These are phyloP conservation scores for Ogataea hybrid DNA, from an alignment of 1,139 yeast genomes.

Conservation along the genomic window DNA sequence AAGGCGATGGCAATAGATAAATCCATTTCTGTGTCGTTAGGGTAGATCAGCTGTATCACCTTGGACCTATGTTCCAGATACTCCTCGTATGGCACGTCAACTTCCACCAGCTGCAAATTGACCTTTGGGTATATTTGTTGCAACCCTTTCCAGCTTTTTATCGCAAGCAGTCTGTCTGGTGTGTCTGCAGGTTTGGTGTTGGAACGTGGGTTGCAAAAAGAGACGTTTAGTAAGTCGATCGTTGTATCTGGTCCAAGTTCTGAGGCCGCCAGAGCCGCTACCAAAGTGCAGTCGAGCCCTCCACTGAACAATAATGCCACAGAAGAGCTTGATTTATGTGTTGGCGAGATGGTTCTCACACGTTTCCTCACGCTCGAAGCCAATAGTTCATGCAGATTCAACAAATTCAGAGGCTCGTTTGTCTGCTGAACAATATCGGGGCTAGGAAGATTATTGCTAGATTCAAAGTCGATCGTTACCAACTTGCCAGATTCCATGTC, in stretches of 20 bases:
- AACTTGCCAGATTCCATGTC: slow-evolving; percentile 29
- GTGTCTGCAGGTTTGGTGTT: slow-evolving; percentile 56
- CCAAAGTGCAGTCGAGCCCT: slow-evolving; percentile 86
- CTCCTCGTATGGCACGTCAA: slow-evolving; percentile 68
- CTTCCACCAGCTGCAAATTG: slow-evolving; percentile 54
- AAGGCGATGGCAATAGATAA: slow-evolving; percentile 92
- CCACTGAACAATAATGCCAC: slow-evolving; percentile 84
- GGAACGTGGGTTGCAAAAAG: slow-evolving; percentile 89
- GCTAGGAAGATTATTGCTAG: slow-evolving; percentile 19
- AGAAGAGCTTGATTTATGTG: slow-evolving; percentile 36
- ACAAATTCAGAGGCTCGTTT: slow-evolving; percentile 13
- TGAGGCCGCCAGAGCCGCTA: slow-evolving; percentile 49
- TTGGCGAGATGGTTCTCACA: slow-evolving; percentile 58
- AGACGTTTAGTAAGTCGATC: slow-evolving; percentile 87
- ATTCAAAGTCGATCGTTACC: slow-evolving; percentile 19
- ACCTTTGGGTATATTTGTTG: slow-evolving; percentile 38
- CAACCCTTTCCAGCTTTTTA: slow-evolving; percentile 56
- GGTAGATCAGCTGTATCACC: slow-evolving; percentile 70
- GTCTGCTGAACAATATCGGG: slow-evolving; percentile 11
- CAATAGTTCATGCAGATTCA: slow-evolving; percentile 32
- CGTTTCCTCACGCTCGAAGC: slow-evolving; percentile 47
- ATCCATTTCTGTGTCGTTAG: slow-evolving; percentile 92
- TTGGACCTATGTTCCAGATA: slow-evolving; percentile 51
- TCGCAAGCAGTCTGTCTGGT: slow-evolving; percentile 80
- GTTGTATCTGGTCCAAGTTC: slow-evolving; percentile 27